A percentile compares a stretch with the other conserved stretches of the same genome.
These are phyloP conservation scores for Posidonia australis DNA, from an alignment of 106 monocot genomes.

Conservation along the genomic window DNA sequence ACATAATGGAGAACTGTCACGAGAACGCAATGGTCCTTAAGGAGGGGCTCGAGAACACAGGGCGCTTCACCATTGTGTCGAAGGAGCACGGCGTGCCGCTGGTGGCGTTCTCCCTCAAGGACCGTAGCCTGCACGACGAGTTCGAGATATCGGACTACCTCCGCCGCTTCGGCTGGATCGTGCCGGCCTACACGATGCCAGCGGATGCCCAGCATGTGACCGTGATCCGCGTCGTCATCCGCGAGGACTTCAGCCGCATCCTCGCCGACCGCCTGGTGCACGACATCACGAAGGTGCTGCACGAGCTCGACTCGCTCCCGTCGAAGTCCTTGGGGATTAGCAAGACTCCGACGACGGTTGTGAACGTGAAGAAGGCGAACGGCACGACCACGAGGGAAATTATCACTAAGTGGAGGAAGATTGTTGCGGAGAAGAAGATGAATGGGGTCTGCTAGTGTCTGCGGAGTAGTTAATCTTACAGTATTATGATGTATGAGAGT, in stretches of 20 bases:
- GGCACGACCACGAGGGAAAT: slow-evolving; percentile 38
- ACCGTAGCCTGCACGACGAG: slow-evolving; percentile 50
- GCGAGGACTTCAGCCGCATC: slow-evolving; percentile 87
- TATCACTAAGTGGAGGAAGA: slow-evolving; percentile 34
- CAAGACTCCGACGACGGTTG: not conserved
- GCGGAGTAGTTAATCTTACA: too few species aligned
- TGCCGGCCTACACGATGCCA: slow-evolving; percentile 96
- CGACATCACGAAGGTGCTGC: slow-evolving; percentile 65
- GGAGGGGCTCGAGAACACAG: slow-evolving; percentile 51
- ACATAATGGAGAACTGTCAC: slow-evolving; percentile 88
- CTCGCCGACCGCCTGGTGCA: slow-evolving; percentile 71
- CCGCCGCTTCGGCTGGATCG: slow-evolving; percentile 86
- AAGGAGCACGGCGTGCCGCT: slow-evolving; percentile 89
- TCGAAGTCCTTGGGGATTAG: slow-evolving; percentile 11
- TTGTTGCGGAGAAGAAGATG: slow-evolving; percentile 50
- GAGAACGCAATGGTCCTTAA: slow-evolving; percentile 73
- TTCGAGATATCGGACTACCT: slow-evolving; percentile 78
- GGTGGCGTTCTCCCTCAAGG: slow-evolving; percentile 83
- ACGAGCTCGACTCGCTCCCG: slow-evolving; percentile 53
- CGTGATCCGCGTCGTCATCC: slow-evolving; percentile 54
- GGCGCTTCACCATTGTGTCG: slow-evolving; percentile 63
- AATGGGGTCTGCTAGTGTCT: slow-evolving; percentile 53
- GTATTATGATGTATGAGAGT: too few species aligned
- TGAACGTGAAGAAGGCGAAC: not conserved
- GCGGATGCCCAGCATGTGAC: slow-evolving; percentile 72